Base-by-base conservation (phyloP, 2,329 filamentous ascomycete species). In the Penicillium sp. region DNA sequence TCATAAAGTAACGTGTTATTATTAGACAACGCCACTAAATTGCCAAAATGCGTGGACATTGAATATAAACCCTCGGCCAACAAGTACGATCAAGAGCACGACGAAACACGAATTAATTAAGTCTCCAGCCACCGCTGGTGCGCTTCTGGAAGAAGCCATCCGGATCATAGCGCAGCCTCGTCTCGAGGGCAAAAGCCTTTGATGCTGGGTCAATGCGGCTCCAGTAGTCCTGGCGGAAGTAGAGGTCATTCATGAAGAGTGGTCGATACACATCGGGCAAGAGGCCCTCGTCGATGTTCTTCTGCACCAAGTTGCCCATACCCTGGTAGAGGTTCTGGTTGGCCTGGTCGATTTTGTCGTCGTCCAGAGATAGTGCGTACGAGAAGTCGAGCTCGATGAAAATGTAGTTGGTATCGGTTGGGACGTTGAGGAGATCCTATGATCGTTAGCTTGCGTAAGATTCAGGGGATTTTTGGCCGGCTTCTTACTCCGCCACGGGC, bases 161-260 rank as follows among this genome's bases (percentile, higher is more conserved):
- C 20, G 78, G 76, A 61, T 80, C 78, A 62, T 77, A 78, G 49
- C 65, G 67, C 43, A 73, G 67, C 43, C 73, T 70, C 5, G 74
- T 73, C 8, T 69, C 60, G 38, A 72, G 66, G 11, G 76, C 75
- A 56, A 71, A 67, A 43, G 73, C 68, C 43, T 64, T 67, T 11
- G 67, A 69, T 1, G 38, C 65, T 5, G 71, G 73, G 14, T 69
- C 62, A 47, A 79, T 71, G 6, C 76, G 72, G 6, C 73, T 73
- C 72, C 75, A 81, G 65, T 78, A 81, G 54, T 80, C 76, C 69
- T 82, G 78, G 35, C 73, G 66, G 56, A 71, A 75, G 65, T 81
- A 77, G 10, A 72, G 73, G 49, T 81, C 79, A 56, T 80, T 81
- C 75, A 80, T 79, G 64, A 82, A 82, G 5, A 81, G 65, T 7